These are phyloP conservation scores for Musa acuminata DNA, from an alignment of 176 grass and related monocot species.

Conservation along the genomic window DNA sequence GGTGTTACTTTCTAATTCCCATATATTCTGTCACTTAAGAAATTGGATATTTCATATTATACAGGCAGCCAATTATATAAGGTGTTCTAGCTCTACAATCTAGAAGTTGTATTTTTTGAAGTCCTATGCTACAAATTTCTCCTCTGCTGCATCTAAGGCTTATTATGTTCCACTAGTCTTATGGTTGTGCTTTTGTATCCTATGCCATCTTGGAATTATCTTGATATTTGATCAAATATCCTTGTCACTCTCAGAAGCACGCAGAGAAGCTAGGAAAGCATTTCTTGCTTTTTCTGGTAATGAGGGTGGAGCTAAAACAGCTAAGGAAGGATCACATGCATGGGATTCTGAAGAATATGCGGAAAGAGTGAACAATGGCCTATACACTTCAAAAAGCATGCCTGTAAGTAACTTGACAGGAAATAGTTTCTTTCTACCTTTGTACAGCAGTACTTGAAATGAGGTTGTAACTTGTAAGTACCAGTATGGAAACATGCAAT, in stretches of 20 bases:
- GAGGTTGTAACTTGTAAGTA: not conserved
- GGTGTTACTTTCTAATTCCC: not conserved
- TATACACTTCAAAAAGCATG: constrained; percentile 41
- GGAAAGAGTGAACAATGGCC: constrained; percentile 23
- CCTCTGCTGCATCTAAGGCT: not conserved
- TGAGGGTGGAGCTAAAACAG: constrained; percentile 30
- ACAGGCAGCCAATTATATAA: not conserved
- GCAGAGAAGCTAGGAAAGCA: constrained; percentile 87
- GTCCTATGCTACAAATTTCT: not conserved
- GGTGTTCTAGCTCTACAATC: not conserved
- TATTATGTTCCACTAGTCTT: not conserved
- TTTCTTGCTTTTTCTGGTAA: constrained; percentile 68
- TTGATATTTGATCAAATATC: constrained; percentile 11
- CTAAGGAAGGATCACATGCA: constrained; percentile 29
- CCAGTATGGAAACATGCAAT: too few relatives aligned
- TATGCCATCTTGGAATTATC: not conserved
- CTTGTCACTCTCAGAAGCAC: constrained; percentile 47
- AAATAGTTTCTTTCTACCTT: not conserved
- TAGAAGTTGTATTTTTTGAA: not conserved
- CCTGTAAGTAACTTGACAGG: constrained; percentile 36
- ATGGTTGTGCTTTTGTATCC: not conserved
- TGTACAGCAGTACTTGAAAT: not conserved
- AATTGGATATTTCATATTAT: not conserved
- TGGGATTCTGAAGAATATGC: constrained; percentile 38
- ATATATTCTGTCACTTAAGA: not conserved